A percentile compares a stretch with the other conserved stretches of the same genome.
Conservation (phyloP, 805 yeast genomes). For the Pichia exigua region DNA sequence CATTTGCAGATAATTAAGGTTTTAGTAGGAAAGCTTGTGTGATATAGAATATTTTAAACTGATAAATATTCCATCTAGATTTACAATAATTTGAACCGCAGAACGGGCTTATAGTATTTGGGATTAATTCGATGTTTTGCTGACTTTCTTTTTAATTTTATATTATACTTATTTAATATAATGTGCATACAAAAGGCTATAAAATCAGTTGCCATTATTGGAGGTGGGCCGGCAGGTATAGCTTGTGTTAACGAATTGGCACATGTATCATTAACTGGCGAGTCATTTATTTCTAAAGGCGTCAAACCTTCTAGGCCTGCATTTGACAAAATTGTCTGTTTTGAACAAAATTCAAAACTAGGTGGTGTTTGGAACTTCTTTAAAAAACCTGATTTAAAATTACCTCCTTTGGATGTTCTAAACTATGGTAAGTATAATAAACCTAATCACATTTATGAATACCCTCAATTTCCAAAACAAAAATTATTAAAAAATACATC, state of each 20-base stretch:
- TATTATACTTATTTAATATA: neutral
- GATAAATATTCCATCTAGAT: too few species aligned
- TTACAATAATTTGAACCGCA: too few species aligned
- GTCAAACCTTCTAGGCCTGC: constrained; percentile 16
- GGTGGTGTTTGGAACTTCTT: constrained; percentile 36
- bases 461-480: neutral
- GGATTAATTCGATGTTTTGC: neutral
- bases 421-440: constrained; percentile 5
- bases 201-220: constrained; percentile 29
- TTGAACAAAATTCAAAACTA: constrained; percentile 31
- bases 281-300: constrained; percentile 10
- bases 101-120: too few species aligned
- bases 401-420: constrained; percentile 10
- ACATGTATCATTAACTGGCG: constrained; percentile 23
- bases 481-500: neutral
- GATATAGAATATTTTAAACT: too few species aligned
- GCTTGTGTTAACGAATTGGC: constrained; percentile 29
- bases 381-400: constrained; percentile 16
- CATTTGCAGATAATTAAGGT: too few species aligned
- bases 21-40: too few species aligned
- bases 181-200: neutral
- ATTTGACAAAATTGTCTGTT: constrained; percentile 30
- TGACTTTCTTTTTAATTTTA: neutral
- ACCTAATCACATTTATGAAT: constrained; percentile 15
- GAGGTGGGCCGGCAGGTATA: constrained; percentile 36